These are phyloP conservation scores for Taiozyma sp. DNA, from an alignment of 1,139 yeast genomes.

Conservation along the genomic window DNA sequence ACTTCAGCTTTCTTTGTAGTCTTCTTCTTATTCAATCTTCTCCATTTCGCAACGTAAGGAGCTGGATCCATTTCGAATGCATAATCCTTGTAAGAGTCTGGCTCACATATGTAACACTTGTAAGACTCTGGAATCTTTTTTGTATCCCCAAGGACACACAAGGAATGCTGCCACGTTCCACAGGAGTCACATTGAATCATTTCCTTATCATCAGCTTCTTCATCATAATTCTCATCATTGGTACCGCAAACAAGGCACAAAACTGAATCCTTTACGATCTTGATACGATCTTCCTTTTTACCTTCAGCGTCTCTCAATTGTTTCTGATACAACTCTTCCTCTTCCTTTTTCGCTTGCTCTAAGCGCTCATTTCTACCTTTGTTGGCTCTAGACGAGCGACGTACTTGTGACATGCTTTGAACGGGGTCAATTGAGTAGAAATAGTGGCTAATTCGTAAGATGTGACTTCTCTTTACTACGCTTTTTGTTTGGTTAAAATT, in stretches of 20 bases:
- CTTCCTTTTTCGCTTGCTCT: conserved; percentile 22
- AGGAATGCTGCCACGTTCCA: conserved; percentile 79
- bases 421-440: background rate
- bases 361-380: conserved; percentile 36
- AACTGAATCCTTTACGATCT: conserved; percentile 35
- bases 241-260: conserved; percentile 67
- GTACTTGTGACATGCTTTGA: conserved; percentile 6
- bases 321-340: conserved; percentile 15
- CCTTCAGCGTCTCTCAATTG: conserved; percentile 16
- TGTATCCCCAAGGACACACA: conserved; percentile 54
- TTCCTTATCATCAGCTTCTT: conserved; percentile 53
- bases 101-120: conserved; percentile 46
- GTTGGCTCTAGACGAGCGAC: conserved; percentile 38
- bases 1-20: conserved; percentile 8
- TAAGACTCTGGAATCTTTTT: conserved; percentile 41
- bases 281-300: conserved; percentile 11
- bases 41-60: conserved; percentile 18
- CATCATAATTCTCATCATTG: conserved; percentile 57
- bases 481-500: too few species aligned
- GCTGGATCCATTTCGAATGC: conserved; percentile 25
- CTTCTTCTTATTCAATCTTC: conserved; percentile 10
- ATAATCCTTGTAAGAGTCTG: conserved; percentile 29
- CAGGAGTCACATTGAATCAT: conserved; percentile 83
- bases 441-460: background rate
- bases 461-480: too few species aligned